Percentiles rank a stretch among this genome's conserved stretches.
These are phyloP conservation scores for Coffea canephora DNA, from an alignment of 257 asterid species.

Conservation along the genomic window DNA sequence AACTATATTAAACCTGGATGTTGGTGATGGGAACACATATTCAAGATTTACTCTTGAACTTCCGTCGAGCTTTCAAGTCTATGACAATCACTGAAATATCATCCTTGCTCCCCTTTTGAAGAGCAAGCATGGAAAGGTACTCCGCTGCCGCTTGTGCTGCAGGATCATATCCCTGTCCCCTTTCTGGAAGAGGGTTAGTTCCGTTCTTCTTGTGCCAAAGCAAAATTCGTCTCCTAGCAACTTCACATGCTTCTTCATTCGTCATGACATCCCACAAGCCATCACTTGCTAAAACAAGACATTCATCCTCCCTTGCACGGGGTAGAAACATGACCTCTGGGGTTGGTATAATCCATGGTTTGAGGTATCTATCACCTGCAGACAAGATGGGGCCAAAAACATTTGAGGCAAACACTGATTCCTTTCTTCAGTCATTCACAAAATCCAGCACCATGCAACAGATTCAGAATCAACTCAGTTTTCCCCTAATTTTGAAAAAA, in stretches of 20 bases:
- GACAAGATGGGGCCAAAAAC: neutral
- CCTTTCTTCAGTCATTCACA: neutral
- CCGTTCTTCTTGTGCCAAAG: constrained; percentile 82
- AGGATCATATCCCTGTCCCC: constrained; percentile 70
- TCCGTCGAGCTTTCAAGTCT: constrained; percentile 69
- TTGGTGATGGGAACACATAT: neutral
- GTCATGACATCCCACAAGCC: constrained; percentile 84
- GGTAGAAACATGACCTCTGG: constrained; percentile 71
- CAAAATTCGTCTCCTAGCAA: constrained; percentile 57
- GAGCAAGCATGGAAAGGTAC: constrained; percentile 57
- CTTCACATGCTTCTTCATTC: constrained; percentile 71
- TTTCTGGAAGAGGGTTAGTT: constrained; percentile 28
- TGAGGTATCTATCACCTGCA: constrained; percentile 73
- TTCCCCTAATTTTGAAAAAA: neutral
- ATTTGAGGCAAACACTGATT: neutral
- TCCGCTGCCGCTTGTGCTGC: constrained; percentile 93
- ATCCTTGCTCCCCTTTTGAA: constrained; percentile 76
- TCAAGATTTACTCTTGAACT: constrained; percentile 67
- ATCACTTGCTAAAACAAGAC: constrained; percentile 74
- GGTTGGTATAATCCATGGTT: constrained; percentile 85
- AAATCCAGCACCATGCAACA: neutral
- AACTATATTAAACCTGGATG: constrained; percentile 21
- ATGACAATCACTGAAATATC: constrained; percentile 71
- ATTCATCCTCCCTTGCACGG: constrained; percentile 72
- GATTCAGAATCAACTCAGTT: neutral